Base-by-base conservation (phyloP, 306 rosid species). In the Acacia melanoxylon region DNA sequence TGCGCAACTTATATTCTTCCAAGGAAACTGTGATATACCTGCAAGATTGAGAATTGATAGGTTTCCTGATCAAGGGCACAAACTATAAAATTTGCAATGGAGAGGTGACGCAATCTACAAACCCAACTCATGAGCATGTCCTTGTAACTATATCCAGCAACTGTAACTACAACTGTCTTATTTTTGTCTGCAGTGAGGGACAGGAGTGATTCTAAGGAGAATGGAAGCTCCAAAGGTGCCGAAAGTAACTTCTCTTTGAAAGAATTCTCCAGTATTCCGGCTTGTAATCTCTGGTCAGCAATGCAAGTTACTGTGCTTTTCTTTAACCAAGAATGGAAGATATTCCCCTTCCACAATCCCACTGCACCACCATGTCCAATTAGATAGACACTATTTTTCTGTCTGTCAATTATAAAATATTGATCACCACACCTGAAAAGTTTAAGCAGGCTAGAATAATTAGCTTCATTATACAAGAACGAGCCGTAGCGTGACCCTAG, bases 61-160 rank as follows among this genome's bases (percentile, higher is more conserved):
- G 92, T 91, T 85, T 95, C 98, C 70, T 85, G 82, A 80, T 95
- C 99, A 35, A 95, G 92, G 46, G 99, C 94, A 76, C 87, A 92
- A 69, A 95, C 86, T 51, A 93, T 40, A 78, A 89, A 92, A 75
- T 93, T 95, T 79, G 80, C 62, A 8, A 95, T 78, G 79, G 82
- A 81, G 79, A 93, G 85, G 67, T 74, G 86, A 69, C 91, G 85
- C 68, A 93, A 86, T 89, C 98, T 84, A 86, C 99, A 95, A 77
- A 85, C 91, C 99, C 99, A 95, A 85, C 93, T 95, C 99, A 95
- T 95, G 71, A 95, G 89, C 98, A 95, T 91, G 81, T 95, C 99
- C 90, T 92, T 93, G 79, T 95, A 95, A 80, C 97, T 95, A 85
- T 89, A 88, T 78, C 99, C 99, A 49, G 97, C 90, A 77, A 91